Conservation (phyloP, 2,329 filamentous ascomycete species). For the Sclerotiophoma versabilis region DNA sequence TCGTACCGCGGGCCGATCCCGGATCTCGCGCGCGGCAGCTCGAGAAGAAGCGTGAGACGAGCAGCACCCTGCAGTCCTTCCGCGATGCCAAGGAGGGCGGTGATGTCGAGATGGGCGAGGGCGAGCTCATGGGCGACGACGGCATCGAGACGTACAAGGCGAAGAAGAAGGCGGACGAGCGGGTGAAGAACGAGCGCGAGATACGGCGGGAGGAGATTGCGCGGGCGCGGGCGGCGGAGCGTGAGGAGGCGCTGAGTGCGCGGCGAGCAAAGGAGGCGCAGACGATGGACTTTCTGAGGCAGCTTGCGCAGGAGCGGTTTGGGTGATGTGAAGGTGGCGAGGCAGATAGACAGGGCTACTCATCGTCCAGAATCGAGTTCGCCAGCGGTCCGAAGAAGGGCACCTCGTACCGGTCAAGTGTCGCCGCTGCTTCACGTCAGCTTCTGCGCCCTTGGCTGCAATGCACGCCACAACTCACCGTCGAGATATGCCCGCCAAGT, state of each 20-base stretch:
- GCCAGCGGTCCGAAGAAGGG: slow-evolving; percentile 86
- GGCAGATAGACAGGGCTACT: slow-evolving; percentile 54
- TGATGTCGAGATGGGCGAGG: slow-evolving; percentile 70
- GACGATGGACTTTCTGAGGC: slow-evolving; percentile 81
- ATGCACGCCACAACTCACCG: slow-evolving; percentile 61
- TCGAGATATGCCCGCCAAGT: slow-evolving; percentile 83
- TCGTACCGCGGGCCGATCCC: slow-evolving; percentile 81
- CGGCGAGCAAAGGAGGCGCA: slow-evolving; percentile 80
- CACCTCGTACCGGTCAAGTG: slow-evolving; percentile 76
- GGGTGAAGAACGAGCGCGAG: slow-evolving; percentile 83
- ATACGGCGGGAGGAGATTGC: slow-evolving; percentile 80
- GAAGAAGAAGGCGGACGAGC: slow-evolving; percentile 69
- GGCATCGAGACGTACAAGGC: slow-evolving; percentile 71
- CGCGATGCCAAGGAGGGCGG: slow-evolving; percentile 69
- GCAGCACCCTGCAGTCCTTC: slow-evolving; percentile 77
- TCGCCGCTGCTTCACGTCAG: slow-evolving; percentile 59
- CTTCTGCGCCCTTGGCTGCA: background rate
- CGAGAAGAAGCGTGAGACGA: slow-evolving; percentile 80
- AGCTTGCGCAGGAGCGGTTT: slow-evolving; percentile 77
- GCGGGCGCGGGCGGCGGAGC: slow-evolving; percentile 76
- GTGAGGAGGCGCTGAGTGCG: slow-evolving; percentile 75
- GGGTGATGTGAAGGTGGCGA: slow-evolving; percentile 25
- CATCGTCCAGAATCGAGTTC: slow-evolving; percentile 89
- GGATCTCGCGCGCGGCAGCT: slow-evolving; percentile 83
- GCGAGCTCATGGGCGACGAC: slow-evolving; percentile 78